phyloP scores from a whole-genome alignment of 2,329 filamentous ascomycete genomes.

The Sordariomycetes sp. region DNA sequence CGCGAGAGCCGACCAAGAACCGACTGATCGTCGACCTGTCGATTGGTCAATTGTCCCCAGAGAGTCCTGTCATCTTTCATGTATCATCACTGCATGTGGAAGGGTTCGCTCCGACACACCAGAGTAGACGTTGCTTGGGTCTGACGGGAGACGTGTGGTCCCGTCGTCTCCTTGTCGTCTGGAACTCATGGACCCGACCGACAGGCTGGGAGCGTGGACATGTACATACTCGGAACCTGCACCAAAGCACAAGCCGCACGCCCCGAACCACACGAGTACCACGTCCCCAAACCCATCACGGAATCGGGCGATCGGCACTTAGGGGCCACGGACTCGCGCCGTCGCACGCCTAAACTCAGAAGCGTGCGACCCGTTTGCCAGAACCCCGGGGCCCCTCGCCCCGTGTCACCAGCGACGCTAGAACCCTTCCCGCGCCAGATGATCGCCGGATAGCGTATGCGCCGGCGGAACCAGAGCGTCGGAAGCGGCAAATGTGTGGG shows the following conservation, averaged over 20 bases:
- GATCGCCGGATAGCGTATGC: neutral
- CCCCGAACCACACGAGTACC: neutral
- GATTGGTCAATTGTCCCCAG: no score
- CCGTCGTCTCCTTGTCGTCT: neutral
- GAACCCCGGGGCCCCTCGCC: neutral
- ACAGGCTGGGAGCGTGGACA: no score
- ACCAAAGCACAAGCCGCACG: neutral
- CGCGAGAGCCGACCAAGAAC: no score
- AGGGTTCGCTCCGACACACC: no score
- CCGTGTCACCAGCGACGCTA: neutral
- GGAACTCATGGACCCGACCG: no score
- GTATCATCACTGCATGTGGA: no score
- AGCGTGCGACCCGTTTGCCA: neutral
- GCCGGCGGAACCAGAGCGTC: neutral
- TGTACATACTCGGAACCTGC: no score
- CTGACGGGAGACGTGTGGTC: neutral
- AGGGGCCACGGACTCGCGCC: neutral
- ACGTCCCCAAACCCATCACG: neutral
- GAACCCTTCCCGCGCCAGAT: neutral
- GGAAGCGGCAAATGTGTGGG: neutral
- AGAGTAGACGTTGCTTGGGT: no score
- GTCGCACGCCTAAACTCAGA: neutral
- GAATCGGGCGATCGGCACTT: neutral
- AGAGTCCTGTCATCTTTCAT: no score
- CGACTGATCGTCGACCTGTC: no score